These are phyloP conservation scores for Zygotorulaspora chibaensis DNA, from an alignment of 805 yeast genomes.

Conservation along the genomic window DNA sequence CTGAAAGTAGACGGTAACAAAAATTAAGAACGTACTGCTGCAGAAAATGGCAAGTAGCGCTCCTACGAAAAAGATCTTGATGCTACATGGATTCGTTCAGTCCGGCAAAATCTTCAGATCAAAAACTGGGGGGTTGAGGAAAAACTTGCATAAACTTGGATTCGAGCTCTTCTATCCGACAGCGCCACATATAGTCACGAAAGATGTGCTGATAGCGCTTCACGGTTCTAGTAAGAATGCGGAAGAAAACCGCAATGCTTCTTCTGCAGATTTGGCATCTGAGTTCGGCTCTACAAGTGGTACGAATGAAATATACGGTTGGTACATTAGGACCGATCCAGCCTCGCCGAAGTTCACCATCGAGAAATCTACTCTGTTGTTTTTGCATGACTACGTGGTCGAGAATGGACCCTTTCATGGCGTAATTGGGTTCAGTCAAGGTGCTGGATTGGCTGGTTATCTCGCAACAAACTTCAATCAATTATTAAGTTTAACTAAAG, in stretches of 20 bases:
- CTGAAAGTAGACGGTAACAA: too few species aligned
- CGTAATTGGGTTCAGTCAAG: constrained; percentile 86
- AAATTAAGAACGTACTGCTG: background rate
- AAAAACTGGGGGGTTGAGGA: constrained; percentile 83
- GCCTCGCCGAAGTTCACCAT: constrained; percentile 33
- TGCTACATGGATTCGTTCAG: constrained; percentile 89
- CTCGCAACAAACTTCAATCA: constrained; percentile 51
- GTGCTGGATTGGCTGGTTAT: constrained; percentile 75
- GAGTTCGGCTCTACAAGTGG: constrained; percentile 28
- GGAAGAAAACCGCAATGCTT: constrained; percentile 37
- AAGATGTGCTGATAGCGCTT: constrained; percentile 45
- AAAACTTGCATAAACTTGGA: constrained; percentile 53
- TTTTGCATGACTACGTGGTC: constrained; percentile 43
- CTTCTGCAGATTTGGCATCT: constrained; percentile 38
- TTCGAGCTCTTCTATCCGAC: constrained; percentile 69
- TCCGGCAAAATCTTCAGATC: constrained; percentile 72
- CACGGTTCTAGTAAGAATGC: constrained; percentile 3
- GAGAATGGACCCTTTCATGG: constrained; percentile 78
- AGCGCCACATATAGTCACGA: constrained; percentile 60
- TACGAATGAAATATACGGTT: constrained; percentile 42
- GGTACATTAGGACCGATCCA: constrained; percentile 55
- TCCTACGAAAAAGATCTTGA: constrained; percentile 49
- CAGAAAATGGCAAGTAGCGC: background rate
- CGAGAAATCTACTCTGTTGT: constrained; percentile 36
- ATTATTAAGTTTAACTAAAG: constrained; percentile 36